Percentiles rank a stretch among this genome's conserved stretches.
Conservation (phyloP, 208 protist species). For the Leishmania tropica region DNA sequence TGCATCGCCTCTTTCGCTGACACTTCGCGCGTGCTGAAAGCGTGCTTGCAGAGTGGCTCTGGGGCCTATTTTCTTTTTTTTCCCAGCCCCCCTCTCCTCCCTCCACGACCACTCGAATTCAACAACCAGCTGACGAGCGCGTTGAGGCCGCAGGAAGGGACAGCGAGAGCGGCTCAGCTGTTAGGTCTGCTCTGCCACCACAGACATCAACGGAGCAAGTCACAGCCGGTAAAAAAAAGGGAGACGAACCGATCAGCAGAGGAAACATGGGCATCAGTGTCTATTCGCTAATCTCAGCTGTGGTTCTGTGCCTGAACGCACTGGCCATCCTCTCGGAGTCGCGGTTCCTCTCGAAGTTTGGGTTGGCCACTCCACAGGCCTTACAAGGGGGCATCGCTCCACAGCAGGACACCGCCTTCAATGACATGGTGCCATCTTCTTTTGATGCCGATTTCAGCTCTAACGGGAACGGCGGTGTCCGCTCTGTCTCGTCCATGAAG, state of each 20-base stretch:
- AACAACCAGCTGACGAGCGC: not conserved
- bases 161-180: not conserved
- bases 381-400: constrained; percentile 12
- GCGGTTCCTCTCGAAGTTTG: constrained; percentile 78
- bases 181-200: not conserved
- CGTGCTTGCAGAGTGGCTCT: not conserved
- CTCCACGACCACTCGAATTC: not conserved
- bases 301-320: constrained; percentile 72
- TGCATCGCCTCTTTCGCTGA: not conserved
- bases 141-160: not conserved
- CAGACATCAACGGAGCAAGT: not conserved
- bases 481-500: constrained; percentile 28
- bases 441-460: constrained; percentile 23
- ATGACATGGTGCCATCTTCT: constrained; percentile 17
- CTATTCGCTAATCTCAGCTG: constrained; percentile 53
- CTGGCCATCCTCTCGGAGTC: constrained; percentile 87
- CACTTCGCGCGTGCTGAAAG: not conserved
- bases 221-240: not conserved
- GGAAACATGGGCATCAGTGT: constrained; percentile 73
- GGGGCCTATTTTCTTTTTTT: not conserved
- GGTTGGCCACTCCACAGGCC: constrained; percentile 46
- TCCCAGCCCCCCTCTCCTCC: no score
- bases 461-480: constrained; percentile 1
- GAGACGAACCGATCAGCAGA: not conserved
- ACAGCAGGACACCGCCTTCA: constrained; percentile 24